Evolutionary conservation across 805 yeast genomes (phyloP).

Genomic region (Zygosaccharomyces lentus): DNA sequence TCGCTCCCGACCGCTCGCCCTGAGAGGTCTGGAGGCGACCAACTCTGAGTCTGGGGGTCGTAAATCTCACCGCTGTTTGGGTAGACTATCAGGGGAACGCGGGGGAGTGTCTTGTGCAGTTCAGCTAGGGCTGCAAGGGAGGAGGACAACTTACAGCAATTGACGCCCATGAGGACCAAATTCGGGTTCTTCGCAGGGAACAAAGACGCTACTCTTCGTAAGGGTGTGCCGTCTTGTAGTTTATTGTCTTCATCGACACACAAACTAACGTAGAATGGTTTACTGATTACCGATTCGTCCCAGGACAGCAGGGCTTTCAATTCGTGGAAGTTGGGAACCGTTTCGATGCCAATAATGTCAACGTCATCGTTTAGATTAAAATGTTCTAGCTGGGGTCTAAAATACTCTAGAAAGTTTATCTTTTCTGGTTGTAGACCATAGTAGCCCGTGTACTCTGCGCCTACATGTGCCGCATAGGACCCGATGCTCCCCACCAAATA

Average conservation of each 20-base stretch:
- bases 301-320: conserved; percentile 43
- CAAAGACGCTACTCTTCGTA: conserved; percentile 32
- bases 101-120: conserved; percentile 20
- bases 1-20: conserved; percentile 37
- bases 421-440: conserved; percentile 39
- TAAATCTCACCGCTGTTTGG: conserved; percentile 76
- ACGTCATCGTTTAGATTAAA: conserved; percentile 48
- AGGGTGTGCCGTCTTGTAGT: conserved; percentile 50
- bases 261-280: conserved; percentile 44
- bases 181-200: conserved; percentile 22
- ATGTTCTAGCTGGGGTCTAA: conserved; percentile 36
- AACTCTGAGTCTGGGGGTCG: conserved; percentile 43
- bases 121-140: conserved; percentile 40
- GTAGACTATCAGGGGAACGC: conserved; percentile 49
- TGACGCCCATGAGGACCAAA: conserved; percentile 57
- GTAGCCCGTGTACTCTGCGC: conserved; percentile 69
- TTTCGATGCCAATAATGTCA: conserved; percentile 64
- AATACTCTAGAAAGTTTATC: conserved; percentile 33
- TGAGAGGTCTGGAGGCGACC: conserved; percentile 35
- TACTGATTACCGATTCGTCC: conserved; percentile 35
- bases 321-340: conserved; percentile 63
- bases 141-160: conserved; percentile 52
- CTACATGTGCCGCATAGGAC: conserved; percentile 68
- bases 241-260: conserved; percentile 39
- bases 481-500: conserved; percentile 57